Conservation (phyloP, 306 rosid genomes). For the Sicyos edulis region DNA sequence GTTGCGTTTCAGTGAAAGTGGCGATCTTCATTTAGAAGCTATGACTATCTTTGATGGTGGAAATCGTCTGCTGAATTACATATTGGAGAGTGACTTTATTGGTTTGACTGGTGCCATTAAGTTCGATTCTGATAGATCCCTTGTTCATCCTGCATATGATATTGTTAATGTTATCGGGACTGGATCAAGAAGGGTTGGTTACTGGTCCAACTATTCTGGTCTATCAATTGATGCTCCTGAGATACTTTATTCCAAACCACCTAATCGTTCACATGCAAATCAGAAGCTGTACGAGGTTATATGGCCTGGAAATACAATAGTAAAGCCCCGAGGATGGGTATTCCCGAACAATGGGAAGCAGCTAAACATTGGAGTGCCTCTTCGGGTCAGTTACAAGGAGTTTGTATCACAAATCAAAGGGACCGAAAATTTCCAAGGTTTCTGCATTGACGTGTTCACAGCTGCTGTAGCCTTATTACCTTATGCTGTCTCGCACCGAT, state of each 20-base stretch:
- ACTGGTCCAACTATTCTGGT: conserved; percentile 96
- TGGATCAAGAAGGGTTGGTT: conserved; percentile 66
- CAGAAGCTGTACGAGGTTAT: conserved; percentile 52
- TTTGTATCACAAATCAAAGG: conserved; percentile 59
- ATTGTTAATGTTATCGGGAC: conserved; percentile 67
- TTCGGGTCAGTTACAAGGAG: conserved; percentile 61
- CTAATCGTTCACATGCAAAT: conserved; percentile 64
- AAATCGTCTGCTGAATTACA: conserved; percentile 46
- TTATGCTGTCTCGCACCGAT: conserved; percentile 69
- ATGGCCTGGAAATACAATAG: conserved; percentile 88
- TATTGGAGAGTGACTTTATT: conserved; percentile 50
- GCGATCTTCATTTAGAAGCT: conserved; percentile 68
- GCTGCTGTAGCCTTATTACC: conserved; percentile 78
- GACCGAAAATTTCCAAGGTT: conserved; percentile 72
- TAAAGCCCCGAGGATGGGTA: conserved; percentile 94
- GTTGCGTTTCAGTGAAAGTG: conserved; percentile 28
- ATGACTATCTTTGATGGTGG: conserved; percentile 83
- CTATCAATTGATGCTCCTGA: conserved; percentile 70
- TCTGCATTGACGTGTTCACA: conserved; percentile 73
- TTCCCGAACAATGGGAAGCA: conserved; percentile 80
- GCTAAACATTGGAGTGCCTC: conserved; percentile 73
- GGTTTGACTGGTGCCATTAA: conserved; percentile 74
- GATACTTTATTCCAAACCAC: conserved; percentile 58
- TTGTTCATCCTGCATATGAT: conserved; percentile 72
- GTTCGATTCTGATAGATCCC: conserved; percentile 50